Conservation (phyloP, 2,329 filamentous ascomycete genomes). For the Aspergillus flavus region DNA sequence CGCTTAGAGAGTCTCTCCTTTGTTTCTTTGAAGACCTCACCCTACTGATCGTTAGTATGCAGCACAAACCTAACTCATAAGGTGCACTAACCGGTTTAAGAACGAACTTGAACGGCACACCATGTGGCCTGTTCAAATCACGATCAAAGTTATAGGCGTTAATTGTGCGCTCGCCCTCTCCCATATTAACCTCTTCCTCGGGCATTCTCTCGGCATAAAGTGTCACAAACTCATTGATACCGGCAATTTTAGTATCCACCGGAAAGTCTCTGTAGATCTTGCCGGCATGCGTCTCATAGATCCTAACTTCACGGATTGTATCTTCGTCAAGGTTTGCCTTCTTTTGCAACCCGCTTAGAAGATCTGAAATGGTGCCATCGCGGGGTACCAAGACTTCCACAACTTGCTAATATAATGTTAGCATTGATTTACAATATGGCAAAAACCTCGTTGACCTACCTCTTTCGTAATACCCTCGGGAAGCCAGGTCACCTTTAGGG, state of each 20-base stretch:
- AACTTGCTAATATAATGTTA: slow-evolving; percentile 59
- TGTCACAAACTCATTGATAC: slow-evolving; percentile 81
- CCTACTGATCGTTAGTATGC: slow-evolving; percentile 51
- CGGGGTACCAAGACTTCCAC: slow-evolving; percentile 86
- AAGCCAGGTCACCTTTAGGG: slow-evolving; percentile 78
- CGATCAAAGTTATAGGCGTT: slow-evolving; percentile 91
- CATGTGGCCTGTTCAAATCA: slow-evolving; percentile 80
- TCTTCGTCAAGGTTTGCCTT: slow-evolving; percentile 81
- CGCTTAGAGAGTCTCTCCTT: slow-evolving; percentile 92
- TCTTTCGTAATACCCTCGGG: slow-evolving; percentile 91
- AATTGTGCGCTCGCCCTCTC: slow-evolving; percentile 70
- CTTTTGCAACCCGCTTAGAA: slow-evolving; percentile 74
- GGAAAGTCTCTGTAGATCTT: slow-evolving; percentile 81
- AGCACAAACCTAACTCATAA: neutral
- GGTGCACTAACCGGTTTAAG: slow-evolving; percentile 68
- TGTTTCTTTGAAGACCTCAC: slow-evolving; percentile 84
- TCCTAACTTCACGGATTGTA: slow-evolving; percentile 69
- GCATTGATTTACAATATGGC: neutral
- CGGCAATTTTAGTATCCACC: slow-evolving; percentile 71
- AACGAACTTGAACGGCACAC: slow-evolving; percentile 88
- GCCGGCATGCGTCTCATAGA: slow-evolving; percentile 81
- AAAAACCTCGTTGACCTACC: slow-evolving; percentile 49
- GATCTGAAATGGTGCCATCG: slow-evolving; percentile 76
- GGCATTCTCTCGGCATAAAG: slow-evolving; percentile 82
- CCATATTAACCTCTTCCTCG: slow-evolving; percentile 63